Conservation (phyloP, 2,329 filamentous ascomycete genomes). For the Neonectria faginata region DNA sequence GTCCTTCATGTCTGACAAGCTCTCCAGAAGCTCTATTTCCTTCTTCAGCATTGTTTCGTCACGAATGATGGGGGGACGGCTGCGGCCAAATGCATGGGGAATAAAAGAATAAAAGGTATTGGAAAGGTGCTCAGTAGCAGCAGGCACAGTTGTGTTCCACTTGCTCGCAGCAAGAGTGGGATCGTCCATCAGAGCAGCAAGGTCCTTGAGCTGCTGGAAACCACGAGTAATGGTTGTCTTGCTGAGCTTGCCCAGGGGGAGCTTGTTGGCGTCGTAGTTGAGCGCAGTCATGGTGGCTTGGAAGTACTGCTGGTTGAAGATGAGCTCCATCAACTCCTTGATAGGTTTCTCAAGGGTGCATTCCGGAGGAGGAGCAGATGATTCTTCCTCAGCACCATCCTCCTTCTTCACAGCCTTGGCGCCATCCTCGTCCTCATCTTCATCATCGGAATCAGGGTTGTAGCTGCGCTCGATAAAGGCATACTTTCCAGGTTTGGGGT, state of each 20-base stretch:
- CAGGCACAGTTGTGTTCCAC: slow-evolving; percentile 53
- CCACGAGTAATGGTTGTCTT: slow-evolving; percentile 80
- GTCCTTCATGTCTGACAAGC: slow-evolving; percentile 86
- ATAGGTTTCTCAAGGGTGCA: slow-evolving; percentile 71
- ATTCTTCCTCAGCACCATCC: slow-evolving; percentile 50
- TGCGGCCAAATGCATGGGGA: slow-evolving; percentile 83
- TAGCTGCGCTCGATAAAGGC: slow-evolving; percentile 85
- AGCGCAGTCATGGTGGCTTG: slow-evolving; percentile 72
- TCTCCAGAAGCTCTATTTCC: slow-evolving; percentile 84
- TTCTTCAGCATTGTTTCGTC: slow-evolving; percentile 70
- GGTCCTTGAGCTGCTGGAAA: slow-evolving; percentile 80
- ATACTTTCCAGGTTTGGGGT: slow-evolving; percentile 77
- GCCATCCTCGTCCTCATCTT: slow-evolving; percentile 55
- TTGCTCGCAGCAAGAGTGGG: slow-evolving; percentile 57
- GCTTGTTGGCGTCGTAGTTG: slow-evolving; percentile 80
- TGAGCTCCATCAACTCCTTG: slow-evolving; percentile 79
- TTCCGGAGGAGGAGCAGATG: slow-evolving; percentile 55
- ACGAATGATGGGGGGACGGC: slow-evolving; percentile 76
- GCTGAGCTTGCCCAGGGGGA: slow-evolving; percentile 87
- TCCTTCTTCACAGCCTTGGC: slow-evolving; percentile 50
- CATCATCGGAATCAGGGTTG: slow-evolving; percentile 73
- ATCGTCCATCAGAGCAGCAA: slow-evolving; percentile 74
- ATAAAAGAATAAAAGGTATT: slow-evolving; percentile 86
- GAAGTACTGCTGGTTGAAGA: slow-evolving; percentile 84
- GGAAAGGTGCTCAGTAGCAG: slow-evolving; percentile 72